These are phyloP conservation scores for Triticum dicoccoides DNA, from an alignment of 176 grass and related monocot species.

Conservation along the genomic window DNA sequence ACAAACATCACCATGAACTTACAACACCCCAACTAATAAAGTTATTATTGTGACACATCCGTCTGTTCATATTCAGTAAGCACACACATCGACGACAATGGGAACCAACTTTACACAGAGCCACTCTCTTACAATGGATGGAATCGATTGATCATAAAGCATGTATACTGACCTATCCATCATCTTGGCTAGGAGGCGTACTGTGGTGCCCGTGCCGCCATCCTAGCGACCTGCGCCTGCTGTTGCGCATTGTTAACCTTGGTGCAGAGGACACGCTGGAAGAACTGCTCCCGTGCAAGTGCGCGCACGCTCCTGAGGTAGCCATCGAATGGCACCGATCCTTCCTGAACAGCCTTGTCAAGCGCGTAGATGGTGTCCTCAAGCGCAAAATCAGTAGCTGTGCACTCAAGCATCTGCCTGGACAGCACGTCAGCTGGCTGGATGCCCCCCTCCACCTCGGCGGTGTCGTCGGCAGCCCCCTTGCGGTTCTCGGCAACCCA, in stretches of 20 bases:
- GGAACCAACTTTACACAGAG: constrained; percentile 1
- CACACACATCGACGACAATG: not conserved
- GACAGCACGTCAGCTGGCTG: constrained; percentile 51
- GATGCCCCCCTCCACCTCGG: constrained; percentile 46
- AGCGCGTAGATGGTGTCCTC: constrained; percentile 69
- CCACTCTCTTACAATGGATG: not conserved
- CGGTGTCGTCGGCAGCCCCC: not conserved
- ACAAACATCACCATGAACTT: not conserved
- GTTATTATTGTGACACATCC: constrained; percentile 20
- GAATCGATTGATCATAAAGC: not conserved
- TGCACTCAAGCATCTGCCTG: constrained; percentile 76
- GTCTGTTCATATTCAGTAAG: not conserved
- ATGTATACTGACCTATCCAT: constrained; percentile 31
- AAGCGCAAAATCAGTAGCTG: constrained; percentile 53
- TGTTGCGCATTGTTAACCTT: constrained; percentile 58
- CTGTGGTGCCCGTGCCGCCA: constrained; percentile 48
- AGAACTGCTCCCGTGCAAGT: constrained; percentile 73
- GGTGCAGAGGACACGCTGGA: constrained; percentile 55
- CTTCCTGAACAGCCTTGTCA: constrained; percentile 83
- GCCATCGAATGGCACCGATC: constrained; percentile 55
- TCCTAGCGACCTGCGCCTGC: constrained; percentile 61
- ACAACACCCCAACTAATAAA: not conserved
- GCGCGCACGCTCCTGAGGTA: constrained; percentile 70
- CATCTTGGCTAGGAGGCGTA: constrained; percentile 42
- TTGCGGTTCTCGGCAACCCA: constrained; percentile 54